These are phyloP conservation scores for Xylaria venustula DNA, from an alignment of 495 filamentous ascomycete genomes.

Conservation along the genomic window DNA sequence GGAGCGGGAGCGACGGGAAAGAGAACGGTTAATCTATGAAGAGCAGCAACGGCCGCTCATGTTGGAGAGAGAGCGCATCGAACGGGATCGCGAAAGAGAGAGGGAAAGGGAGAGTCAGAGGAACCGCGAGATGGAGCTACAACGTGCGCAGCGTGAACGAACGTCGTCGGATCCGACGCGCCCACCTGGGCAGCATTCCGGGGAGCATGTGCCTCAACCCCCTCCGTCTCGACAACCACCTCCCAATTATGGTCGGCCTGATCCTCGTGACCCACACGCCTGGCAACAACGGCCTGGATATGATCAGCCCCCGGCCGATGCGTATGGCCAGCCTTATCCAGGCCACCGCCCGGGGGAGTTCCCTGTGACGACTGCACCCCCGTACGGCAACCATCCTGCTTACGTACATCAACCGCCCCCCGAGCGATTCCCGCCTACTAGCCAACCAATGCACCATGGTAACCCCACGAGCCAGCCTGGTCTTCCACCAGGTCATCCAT, in stretches of 20 bases:
- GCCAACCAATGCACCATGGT: constrained; percentile 42
- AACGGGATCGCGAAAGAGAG: constrained; percentile 30
- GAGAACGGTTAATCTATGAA: constrained; percentile 38
- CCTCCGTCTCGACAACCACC: constrained; percentile 23
- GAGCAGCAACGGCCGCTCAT: constrained; percentile 33
- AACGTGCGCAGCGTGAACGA: constrained; percentile 30
- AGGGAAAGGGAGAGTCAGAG: constrained; percentile 28
- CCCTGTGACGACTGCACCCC: constrained; percentile 37
- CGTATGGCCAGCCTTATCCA: constrained; percentile 40
- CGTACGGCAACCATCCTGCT: constrained; percentile 45
- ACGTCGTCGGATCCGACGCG: constrained; percentile 29
- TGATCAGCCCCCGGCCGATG: constrained; percentile 37
- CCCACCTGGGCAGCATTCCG: constrained; percentile 22
- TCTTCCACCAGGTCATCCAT: constrained; percentile 36
- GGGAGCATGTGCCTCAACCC: constrained; percentile 22
- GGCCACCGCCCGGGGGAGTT: constrained; percentile 43
- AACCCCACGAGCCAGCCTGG: constrained; percentile 39
- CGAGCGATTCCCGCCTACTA: constrained; percentile 45
- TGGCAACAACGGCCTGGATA: constrained; percentile 41
- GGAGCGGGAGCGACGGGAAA: constrained; percentile 36
- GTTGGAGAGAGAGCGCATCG: constrained; percentile 21
- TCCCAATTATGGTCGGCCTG: constrained; percentile 40
- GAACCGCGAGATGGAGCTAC: constrained; percentile 33
- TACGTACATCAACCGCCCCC: constrained; percentile 43
- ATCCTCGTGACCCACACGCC: constrained; percentile 42